Evolutionary conservation across 2,329 filamentous ascomycete genomes (phyloP).

Genomic region (Apiospora arundinis): DNA sequence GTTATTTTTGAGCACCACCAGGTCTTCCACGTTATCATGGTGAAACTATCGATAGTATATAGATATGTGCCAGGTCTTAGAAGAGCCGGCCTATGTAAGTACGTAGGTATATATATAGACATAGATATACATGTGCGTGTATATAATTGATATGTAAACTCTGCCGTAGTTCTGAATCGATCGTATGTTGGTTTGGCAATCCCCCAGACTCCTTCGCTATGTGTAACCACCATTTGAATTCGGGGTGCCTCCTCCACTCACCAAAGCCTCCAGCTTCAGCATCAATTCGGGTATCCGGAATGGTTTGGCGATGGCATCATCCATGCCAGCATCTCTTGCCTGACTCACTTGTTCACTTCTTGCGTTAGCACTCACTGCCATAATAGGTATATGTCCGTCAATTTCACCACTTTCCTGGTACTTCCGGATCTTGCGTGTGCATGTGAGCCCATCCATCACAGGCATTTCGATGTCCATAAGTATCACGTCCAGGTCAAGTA

Average conservation of each 20-base stretch:
- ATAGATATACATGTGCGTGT: too few species aligned
- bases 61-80: neutral
- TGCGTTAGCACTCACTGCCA: constrained; percentile 82
- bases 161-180: neutral
- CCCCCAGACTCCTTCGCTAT: neutral
- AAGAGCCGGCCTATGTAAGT: neutral
- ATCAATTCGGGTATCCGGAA: constrained; percentile 26
- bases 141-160: too few species aligned
- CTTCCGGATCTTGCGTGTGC: constrained; percentile 71
- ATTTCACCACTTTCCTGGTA: constrained; percentile 69
- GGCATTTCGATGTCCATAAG: constrained; percentile 87
- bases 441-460: constrained; percentile 81
- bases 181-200: neutral
- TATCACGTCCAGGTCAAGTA: constrained; percentile 61
- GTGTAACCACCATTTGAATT: neutral
- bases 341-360: constrained; percentile 74
- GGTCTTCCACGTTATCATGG: neutral
- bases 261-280: constrained; percentile 23
- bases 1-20: too few species aligned
- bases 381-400: constrained; percentile 73
- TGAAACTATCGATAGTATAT: neutral
- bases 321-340: constrained; percentile 68
- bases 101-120: neutral
- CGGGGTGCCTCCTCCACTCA: constrained; percentile 12
- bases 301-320: constrained; percentile 25